Evolutionary conservation across 768 basidiomycete genomes (phyloP).

Genomic region (Phylloporus sp.): DNA sequence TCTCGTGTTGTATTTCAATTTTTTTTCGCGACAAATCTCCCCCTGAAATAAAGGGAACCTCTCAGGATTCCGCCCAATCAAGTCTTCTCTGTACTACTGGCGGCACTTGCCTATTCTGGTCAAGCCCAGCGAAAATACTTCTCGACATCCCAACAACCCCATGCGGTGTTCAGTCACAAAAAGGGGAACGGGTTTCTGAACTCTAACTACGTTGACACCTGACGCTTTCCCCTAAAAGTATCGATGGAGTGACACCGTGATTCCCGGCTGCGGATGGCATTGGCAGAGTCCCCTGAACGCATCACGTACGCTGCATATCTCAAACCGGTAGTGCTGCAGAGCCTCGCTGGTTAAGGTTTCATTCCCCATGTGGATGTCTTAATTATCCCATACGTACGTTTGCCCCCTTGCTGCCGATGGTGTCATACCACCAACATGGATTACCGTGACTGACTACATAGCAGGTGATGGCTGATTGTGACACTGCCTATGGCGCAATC

Average conservation of each 20-base stretch:
- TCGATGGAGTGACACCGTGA: slow-evolving; percentile 36
- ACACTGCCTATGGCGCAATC: slow-evolving; percentile 5
- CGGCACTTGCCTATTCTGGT: slow-evolving; percentile 49
- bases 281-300: slow-evolving; percentile 50
- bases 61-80: slow-evolving; percentile 41
- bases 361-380: slow-evolving; percentile 52
- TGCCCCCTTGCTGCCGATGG: slow-evolving; percentile 1
- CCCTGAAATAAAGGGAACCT: slow-evolving; percentile 45
- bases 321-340: slow-evolving; percentile 48
- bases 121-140: slow-evolving; percentile 52
- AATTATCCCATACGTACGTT: slow-evolving; percentile 58
- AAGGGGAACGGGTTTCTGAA: slow-evolving; percentile 32
- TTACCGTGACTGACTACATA: slow-evolving; percentile 27
- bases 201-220: slow-evolving; percentile 45
- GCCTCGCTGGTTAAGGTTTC: slow-evolving; percentile 53
- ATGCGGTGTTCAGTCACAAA: slow-evolving; percentile 59
- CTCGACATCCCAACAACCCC: slow-evolving; percentile 49
- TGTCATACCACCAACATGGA: slow-evolving; percentile 20
- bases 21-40: slow-evolving; percentile 41
- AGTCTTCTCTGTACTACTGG: slow-evolving; percentile 49
- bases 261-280: slow-evolving; percentile 45
- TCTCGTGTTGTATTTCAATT: slow-evolving; percentile 57
- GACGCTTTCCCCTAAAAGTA: slow-evolving; percentile 49
- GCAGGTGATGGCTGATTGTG: background rate
- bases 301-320: slow-evolving; percentile 49